Conservation (phyloP, 106 monocot genomes). For the Dioscorea dumetorum region DNA sequence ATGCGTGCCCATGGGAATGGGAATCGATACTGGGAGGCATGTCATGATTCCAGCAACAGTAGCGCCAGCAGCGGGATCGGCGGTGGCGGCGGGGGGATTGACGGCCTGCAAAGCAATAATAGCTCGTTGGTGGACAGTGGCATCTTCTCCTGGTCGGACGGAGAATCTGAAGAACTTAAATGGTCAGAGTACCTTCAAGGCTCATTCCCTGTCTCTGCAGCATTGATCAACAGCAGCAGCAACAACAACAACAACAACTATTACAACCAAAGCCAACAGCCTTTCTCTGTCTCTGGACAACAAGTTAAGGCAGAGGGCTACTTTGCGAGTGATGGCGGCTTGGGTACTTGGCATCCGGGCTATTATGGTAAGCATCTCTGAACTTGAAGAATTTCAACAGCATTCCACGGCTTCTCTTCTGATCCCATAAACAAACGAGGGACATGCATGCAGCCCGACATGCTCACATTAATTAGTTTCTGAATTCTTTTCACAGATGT, state of each 20-base stretch:
- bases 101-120: constrained; percentile 15
- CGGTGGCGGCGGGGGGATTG: constrained; percentile 6
- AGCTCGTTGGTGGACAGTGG: constrained; percentile 16
- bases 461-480: background rate
- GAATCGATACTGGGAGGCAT: constrained; percentile 18
- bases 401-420: background rate
- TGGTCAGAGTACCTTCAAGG: constrained; percentile 46
- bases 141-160: constrained; percentile 37
- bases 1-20: background rate
- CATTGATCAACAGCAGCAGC: constrained; percentile 2
- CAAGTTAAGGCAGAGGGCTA: constrained; percentile 17
- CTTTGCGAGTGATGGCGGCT: constrained; percentile 11
- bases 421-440: background rate
- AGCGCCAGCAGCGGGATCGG: background rate
- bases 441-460: background rate
- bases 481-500: background rate
- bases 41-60: constrained; percentile 15
- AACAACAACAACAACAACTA: background rate
- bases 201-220: constrained; percentile 5
- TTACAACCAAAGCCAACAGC: background rate
- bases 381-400: background rate
- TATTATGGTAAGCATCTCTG: constrained; percentile 17
- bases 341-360: constrained; percentile 1
- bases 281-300: background rate
- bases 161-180: constrained; percentile 35